These are phyloP conservation scores for Excoecaria agallocha DNA, from an alignment of 345 rosid species.

Conservation along the genomic window DNA sequence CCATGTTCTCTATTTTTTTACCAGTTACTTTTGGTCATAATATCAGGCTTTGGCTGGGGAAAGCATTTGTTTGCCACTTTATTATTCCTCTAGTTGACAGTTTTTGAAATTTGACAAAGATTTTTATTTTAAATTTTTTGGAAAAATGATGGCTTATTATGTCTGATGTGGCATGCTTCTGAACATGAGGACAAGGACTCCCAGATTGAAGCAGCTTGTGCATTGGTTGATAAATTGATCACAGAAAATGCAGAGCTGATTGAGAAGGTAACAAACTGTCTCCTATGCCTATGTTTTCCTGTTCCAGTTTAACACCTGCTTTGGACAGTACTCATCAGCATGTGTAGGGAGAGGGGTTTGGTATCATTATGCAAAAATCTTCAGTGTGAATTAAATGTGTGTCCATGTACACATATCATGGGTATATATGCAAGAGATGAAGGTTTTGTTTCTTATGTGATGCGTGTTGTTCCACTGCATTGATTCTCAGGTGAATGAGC, in stretches of 20 bases:
- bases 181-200: slow-evolving; percentile 54
- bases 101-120: background rate
- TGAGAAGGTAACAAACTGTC: slow-evolving; percentile 59
- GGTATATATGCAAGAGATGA: background rate
- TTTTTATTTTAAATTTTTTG: no score
- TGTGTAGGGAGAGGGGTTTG: background rate
- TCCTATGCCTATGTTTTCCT: background rate
- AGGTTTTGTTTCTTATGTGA: background rate
- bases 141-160: slow-evolving; percentile 1
- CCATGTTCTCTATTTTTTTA: background rate
- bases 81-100: slow-evolving; percentile 8
- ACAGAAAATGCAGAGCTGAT: slow-evolving; percentile 83
- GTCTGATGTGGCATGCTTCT: slow-evolving; percentile 41
- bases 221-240: slow-evolving; percentile 66
- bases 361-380: background rate
- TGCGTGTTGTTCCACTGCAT: background rate
- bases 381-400: background rate
- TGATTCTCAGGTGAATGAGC: slow-evolving; percentile 69
- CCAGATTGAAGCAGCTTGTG: slow-evolving; percentile 73
- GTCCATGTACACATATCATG: background rate
- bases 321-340: background rate
- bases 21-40: background rate
- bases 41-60: background rate
- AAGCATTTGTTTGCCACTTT: background rate
- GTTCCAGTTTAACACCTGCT: background rate